Evolutionary conservation across 2,329 filamentous ascomycete genomes (phyloP).

Genomic region (Elsinoe ampelina): DNA sequence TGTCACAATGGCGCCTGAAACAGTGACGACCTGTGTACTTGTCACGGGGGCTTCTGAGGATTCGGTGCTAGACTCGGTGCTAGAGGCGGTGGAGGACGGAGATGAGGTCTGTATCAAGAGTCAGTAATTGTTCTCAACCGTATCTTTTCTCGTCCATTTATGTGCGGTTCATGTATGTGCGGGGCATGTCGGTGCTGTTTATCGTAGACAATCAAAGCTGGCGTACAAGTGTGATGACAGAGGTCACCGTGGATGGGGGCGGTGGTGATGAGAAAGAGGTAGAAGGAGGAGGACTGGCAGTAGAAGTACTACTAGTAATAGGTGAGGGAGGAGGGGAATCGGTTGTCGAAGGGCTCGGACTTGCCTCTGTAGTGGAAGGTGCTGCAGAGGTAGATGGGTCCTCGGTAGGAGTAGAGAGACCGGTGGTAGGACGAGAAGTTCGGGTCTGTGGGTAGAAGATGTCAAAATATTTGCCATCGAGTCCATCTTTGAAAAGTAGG

Average conservation of each 20-base stretch:
- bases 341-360: slow-evolving; percentile 14
- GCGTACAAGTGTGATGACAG: slow-evolving; percentile 12
- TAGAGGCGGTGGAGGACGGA: slow-evolving; percentile 16
- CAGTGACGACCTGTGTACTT: slow-evolving; percentile 32
- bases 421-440: slow-evolving; percentile 12
- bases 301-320: neutral
- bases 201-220: neutral
- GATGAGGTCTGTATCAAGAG: slow-evolving; percentile 13
- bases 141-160: slow-evolving; percentile 12
- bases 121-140: slow-evolving; percentile 16
- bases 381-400: slow-evolving; percentile 15
- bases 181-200: slow-evolving; percentile 17
- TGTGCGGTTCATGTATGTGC: neutral
- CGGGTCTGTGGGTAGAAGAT: slow-evolving; percentile 17
- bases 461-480: slow-evolving; percentile 9
- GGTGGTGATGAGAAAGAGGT: slow-evolving; percentile 17
- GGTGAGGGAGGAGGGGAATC: neutral
- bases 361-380: slow-evolving; percentile 16
- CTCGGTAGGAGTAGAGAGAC: slow-evolving; percentile 17
- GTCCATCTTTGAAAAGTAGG: neutral
- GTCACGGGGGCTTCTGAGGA: slow-evolving; percentile 22
- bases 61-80: neutral
- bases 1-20: slow-evolving; percentile 35
- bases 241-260: slow-evolving; percentile 12
- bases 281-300: slow-evolving; percentile 5